Evolutionary conservation across 148 eudicot genomes (phyloP), one percentile per base, ranked within the genome.

Genomic region (Chenopodium album): DNA sequence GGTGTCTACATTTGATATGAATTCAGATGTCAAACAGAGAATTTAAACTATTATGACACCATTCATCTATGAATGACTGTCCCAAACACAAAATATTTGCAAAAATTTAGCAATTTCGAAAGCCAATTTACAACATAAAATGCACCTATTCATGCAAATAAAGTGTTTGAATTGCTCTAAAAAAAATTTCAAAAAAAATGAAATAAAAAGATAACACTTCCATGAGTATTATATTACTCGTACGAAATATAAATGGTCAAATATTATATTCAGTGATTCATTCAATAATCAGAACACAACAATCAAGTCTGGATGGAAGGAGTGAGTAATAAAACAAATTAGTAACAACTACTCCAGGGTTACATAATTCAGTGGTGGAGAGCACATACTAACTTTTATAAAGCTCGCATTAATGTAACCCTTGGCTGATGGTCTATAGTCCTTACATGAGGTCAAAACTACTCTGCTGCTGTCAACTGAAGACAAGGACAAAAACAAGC

Each of bases 321-420:
- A 29, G 28, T 9, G 1, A 34, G 34, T 11, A 68, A 68, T 52
- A 9, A 20, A 19, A 54, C 19, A 79, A 23, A 44, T 31, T 31
- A 22, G 59, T 31, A 76, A 44, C 14, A 19, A 76, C 26, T 32
- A 60, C 44, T 64, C 64, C 60, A 66, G n/a, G 46, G 19, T 67
- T 32, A 2, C 68, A 78, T 23, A 78, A 52, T 66, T 22, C 22
- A 52, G 78, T n/a, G 76, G 76, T 56, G 37, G 37, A 34, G 41
- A n/a, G 73, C 11, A 62, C 50, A 83, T 80, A 48, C 85, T 77
- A 85, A 92, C 99, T 85, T 79, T 85, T 31, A 96, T 82, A 76
- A 91, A 83, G 87, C 97, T 96, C 75, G 99, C 99, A 86, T 96
- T 96, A 65, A 96, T 92, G 84, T 94, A 96, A 71, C 98, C 99